Percentiles rank a stretch among this genome's conserved stretches.
Evolutionary conservation across 1,284 basidiomycete species (phyloP).

Genomic region (Cryptococcus sp.): DNA sequence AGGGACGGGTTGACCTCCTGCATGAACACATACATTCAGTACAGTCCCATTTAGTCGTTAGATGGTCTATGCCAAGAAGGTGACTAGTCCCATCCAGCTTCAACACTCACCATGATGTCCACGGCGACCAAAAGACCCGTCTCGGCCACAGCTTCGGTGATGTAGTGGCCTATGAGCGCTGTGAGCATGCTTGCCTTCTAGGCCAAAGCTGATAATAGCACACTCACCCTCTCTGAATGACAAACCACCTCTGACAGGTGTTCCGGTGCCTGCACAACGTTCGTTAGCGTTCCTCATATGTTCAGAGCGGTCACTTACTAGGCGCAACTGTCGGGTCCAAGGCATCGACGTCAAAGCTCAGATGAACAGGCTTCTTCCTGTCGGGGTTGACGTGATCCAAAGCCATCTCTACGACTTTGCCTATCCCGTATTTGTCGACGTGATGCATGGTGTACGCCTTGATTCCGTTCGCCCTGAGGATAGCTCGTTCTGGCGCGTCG

Average conservation of each 20-base stretch:
- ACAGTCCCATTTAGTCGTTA: too few relatives aligned
- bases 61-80: not conserved
- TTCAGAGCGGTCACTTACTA: constrained; percentile 53
- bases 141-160: constrained; percentile 91
- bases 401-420: constrained; percentile 92
- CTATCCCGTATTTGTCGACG: constrained; percentile 95
- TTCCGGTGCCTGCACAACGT: constrained; percentile 46
- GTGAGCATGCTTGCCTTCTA: not conserved
- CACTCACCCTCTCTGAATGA: constrained; percentile 92
- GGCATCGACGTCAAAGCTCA: constrained; percentile 96
- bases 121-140: constrained; percentile 89
- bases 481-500: constrained; percentile 84
- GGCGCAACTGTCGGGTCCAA: constrained; percentile 92
- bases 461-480: constrained; percentile 84
- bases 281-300: not conserved
- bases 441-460: constrained; percentile 98
- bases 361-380: constrained; percentile 81
- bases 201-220: too few relatives aligned
- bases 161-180: constrained; percentile 58
- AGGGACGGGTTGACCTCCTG: constrained; percentile 97
- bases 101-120: constrained; percentile 75
- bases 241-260: constrained; percentile 83
- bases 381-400: constrained; percentile 88
- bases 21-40: constrained; percentile 9
- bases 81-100: not conserved